Evolutionary conservation across 352 stramenopile species (phyloP), one percentile per base, ranked within the genome.

Genomic region (Globisporangium heterothallicum): DNA sequence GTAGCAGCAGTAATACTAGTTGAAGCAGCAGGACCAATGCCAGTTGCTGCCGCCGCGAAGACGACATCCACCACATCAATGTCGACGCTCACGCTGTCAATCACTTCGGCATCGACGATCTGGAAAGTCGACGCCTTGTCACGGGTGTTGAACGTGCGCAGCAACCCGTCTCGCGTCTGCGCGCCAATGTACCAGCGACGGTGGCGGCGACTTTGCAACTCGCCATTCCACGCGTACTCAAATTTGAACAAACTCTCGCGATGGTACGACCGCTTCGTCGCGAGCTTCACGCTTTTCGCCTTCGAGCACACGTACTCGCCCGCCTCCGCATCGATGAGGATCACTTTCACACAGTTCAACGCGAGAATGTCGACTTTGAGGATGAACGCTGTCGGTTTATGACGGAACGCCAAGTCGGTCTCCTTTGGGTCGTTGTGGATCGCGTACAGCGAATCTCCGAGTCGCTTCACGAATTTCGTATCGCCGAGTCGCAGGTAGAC

Each of bases 181-280:
- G 71, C 74, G 36, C 78, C 78, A 24, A 90, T 56, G 49, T 85
- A 86, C 78, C 78, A 90, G 6, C 77, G 70, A 5, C 76, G 72
- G 36, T 85, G 64, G 13, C 78, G 70, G 0, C 79, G 64, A 48
- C 76, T 87, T 57, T 86, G 75, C n/a, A 89, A 58, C 65, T 87
- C 75, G 43, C 75, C 74, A 29, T 80, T 66, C 72, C 72, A 87
- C n/a, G 64, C 61, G 19, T 74, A 65, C 46, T 89, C 75, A 38
- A 89, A 89, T 42, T 76, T 68, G 53, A 89, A 89, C 46, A 67
- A 61, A 41, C 67, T 70, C 53, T 83, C 79, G 19, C 78, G 73
- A 45, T 86, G 78, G 66, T 76, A 77, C 41, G 72, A 53, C 0
- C 64, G 64, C 3, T 60, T 56, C 22, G 52, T 49, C 12, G 74